phyloP scores from a whole-genome alignment of 345 rosid genomes.

The Rhodomyrtus tomentosa region DNA sequence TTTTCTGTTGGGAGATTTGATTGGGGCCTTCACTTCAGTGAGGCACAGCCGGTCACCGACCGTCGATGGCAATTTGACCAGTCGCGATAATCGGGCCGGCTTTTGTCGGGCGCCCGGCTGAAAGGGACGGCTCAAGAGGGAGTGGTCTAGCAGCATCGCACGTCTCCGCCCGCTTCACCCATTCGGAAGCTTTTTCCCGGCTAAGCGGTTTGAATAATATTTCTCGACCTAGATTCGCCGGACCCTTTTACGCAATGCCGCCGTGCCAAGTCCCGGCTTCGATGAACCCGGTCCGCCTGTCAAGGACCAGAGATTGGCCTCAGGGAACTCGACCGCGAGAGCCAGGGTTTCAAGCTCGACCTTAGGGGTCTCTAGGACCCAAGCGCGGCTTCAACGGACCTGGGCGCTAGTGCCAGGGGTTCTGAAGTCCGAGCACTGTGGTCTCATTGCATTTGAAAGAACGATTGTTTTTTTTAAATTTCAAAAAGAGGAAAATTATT shows the following conservation, averaged over 20 bases:
- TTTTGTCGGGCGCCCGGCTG: background rate
- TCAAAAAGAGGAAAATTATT: background rate
- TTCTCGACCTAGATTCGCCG: too few relatives aligned
- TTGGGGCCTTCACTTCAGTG: too few relatives aligned
- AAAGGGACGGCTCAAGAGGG: too few relatives aligned
- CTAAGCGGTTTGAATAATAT: too few relatives aligned
- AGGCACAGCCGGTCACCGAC: background rate
- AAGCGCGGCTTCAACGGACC: background rate
- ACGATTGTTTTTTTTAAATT: background rate
- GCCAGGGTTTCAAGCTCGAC: background rate
- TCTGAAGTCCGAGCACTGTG: background rate
- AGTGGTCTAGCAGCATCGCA: too few relatives aligned
- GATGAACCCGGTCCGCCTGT: accelerated
- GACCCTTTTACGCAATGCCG: too few relatives aligned
- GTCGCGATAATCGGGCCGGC: background rate
- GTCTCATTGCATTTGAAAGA: background rate
- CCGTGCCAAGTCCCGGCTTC: too few relatives aligned
- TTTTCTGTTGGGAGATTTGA: too few relatives aligned
- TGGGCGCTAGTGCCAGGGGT: accelerated
- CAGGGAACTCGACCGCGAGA: background rate
- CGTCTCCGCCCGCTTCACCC: too few relatives aligned
- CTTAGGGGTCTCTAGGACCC: background rate
- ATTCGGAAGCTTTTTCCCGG: too few relatives aligned
- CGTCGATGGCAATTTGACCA: background rate
- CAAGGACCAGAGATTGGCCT: accelerated